A percentile compares a stretch with the other conserved stretches of the same genome.
These are phyloP conservation scores for Plasmopara muralis DNA, from an alignment of 352 stramenopile genomes.

Conservation along the genomic window DNA sequence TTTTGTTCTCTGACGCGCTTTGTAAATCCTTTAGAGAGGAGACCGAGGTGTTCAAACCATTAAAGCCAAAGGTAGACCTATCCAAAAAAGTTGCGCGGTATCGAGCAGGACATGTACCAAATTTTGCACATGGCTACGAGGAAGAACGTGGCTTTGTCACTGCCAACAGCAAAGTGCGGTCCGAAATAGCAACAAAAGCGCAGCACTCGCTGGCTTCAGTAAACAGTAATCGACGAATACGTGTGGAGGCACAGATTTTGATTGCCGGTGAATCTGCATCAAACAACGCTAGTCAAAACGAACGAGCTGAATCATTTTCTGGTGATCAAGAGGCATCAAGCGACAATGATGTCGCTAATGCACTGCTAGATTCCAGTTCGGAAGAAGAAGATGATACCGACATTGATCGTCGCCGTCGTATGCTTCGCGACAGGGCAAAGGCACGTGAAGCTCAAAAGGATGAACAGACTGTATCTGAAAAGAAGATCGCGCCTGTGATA, in stretches of 20 bases:
- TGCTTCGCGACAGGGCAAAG: background rate
- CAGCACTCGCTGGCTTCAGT: slow-evolving; percentile 17
- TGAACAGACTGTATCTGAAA: background rate
- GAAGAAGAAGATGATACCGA: background rate
- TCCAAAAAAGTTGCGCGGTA: slow-evolving; percentile 81
- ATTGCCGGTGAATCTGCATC: slow-evolving; percentile 16
- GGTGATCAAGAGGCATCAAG: slow-evolving; percentile 16
- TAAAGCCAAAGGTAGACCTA: slow-evolving; percentile 74
- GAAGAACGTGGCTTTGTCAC: slow-evolving; percentile 77
- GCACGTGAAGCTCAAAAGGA: background rate
- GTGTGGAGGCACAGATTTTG: slow-evolving; percentile 56
- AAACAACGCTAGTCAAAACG: slow-evolving; percentile 6
- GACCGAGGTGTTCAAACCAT: slow-evolving; percentile 64
- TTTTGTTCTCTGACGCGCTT: slow-evolving; percentile 3
- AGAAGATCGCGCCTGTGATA: background rate
- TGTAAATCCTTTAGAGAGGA: slow-evolving; percentile 33
- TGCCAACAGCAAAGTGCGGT: slow-evolving; percentile 54
- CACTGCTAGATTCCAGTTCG: background rate
- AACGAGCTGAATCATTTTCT: slow-evolving; percentile 11
- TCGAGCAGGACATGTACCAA: slow-evolving; percentile 71
- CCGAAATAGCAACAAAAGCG: slow-evolving; percentile 17
- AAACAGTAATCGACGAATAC: slow-evolving; percentile 26
- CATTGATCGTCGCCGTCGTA: slow-evolving; percentile 1
- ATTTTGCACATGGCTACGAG: slow-evolving; percentile 67
- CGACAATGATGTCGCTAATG: slow-evolving; percentile 35